Conservation (phyloP, 768 basidiomycete genomes). For the Suillus brevipes region DNA sequence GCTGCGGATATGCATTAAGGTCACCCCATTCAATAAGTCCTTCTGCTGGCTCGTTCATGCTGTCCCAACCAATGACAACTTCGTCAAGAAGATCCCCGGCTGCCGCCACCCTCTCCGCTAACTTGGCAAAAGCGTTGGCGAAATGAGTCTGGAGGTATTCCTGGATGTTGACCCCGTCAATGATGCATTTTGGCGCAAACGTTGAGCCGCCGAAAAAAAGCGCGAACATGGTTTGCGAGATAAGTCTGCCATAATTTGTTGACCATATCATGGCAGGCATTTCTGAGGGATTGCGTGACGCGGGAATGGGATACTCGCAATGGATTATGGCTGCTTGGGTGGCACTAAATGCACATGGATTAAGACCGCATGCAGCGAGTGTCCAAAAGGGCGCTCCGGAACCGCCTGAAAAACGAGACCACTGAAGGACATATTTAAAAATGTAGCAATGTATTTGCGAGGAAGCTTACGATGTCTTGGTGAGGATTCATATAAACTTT, state of each 20-base stretch:
- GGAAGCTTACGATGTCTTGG: conserved; percentile 78
- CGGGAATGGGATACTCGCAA: conserved; percentile 73
- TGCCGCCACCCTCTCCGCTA: conserved; percentile 76
- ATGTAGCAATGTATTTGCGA: not conserved
- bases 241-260: conserved; percentile 90
- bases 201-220: conserved; percentile 90
- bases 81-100: conserved; percentile 78
- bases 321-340: conserved; percentile 88
- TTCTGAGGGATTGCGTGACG: conserved; percentile 62
- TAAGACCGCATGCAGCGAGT: conserved; percentile 83
- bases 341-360: conserved; percentile 80
- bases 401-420: conserved; percentile 94
- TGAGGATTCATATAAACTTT: conserved; percentile 93
- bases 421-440: conserved; percentile 45
- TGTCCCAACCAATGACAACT: conserved; percentile 96
- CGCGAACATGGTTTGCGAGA: conserved; percentile 87
- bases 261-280: conserved; percentile 97
- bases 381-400: conserved; percentile 97
- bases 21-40: conserved; percentile 71
- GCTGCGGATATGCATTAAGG: conserved; percentile 59
- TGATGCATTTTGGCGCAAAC: conserved; percentile 87
- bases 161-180: conserved; percentile 92
- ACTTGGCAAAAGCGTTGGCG: conserved; percentile 68
- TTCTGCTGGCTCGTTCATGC: conserved; percentile 91
- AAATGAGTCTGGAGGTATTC: conserved; percentile 81